Conservation (phyloP, 2,329 filamentous ascomycete genomes). For the Fusarium fujikuroi region DNA sequence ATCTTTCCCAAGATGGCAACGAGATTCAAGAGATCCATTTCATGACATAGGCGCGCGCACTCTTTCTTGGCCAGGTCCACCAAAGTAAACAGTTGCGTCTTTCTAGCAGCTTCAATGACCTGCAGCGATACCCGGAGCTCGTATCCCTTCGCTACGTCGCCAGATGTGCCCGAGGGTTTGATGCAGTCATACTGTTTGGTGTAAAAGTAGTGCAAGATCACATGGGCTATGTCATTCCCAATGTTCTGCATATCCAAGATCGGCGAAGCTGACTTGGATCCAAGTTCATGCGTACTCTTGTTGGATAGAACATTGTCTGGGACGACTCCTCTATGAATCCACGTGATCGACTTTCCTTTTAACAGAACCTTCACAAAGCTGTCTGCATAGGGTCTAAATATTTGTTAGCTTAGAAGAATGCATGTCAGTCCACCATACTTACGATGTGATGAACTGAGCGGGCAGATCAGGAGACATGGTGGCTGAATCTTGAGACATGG, state of each 20-base stretch:
- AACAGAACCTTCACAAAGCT: background rate
- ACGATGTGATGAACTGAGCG: background rate
- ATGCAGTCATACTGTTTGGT: conserved; percentile 1
- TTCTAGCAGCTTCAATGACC: background rate
- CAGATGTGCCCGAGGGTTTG: background rate
- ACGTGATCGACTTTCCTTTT: background rate
- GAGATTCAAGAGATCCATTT: background rate
- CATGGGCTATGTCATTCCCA: background rate
- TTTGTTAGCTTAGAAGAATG: accelerated
- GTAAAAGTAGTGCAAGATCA: conserved; percentile 5
- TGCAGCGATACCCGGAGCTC: background rate
- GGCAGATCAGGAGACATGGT: background rate
- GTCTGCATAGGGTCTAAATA: background rate
- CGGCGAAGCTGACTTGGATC: accelerated
- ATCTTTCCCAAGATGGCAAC: background rate
- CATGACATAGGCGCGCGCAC: background rate
- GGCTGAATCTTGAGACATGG: background rate
- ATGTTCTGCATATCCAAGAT: background rate
- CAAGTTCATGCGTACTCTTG: background rate
- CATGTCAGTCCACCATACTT: background rate
- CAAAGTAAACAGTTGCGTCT: background rate
- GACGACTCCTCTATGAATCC: background rate
- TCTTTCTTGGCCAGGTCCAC: background rate
- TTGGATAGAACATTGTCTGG: background rate
- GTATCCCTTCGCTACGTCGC: background rate